Percentiles rank a stretch among this genome's conserved stretches.
Evolutionary conservation across 305 asterid genomes (phyloP).

Genomic region (Petunia hybrid): DNA sequence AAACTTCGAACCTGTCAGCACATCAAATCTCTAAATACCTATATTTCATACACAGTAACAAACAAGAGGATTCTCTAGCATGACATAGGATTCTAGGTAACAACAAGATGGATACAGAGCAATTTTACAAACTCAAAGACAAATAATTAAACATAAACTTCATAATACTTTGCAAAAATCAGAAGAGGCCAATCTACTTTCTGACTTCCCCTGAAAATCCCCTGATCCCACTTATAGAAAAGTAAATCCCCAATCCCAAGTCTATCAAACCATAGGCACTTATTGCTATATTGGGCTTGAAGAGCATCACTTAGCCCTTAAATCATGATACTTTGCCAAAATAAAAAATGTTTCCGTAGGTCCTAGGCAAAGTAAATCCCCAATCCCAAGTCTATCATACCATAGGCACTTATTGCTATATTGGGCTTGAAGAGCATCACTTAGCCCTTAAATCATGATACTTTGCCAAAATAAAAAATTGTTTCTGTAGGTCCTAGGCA

Average conservation of each 20-base stretch:
- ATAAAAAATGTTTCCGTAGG: background rate
- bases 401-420: slow-evolving; percentile 14
- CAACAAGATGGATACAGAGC: background rate
- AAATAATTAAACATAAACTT: too few species aligned
- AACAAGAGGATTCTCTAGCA: background rate
- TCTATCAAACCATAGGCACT: slow-evolving; percentile 1
- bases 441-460: background rate
- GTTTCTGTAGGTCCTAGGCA: background rate
- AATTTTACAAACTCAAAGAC: background rate
- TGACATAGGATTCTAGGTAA: background rate
- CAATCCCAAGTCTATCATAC: background rate
- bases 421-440: background rate
- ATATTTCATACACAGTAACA: background rate
- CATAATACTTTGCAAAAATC: too few species aligned
- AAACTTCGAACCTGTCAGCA: slow-evolving; percentile 58
- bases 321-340: background rate
- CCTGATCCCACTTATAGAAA: background rate
- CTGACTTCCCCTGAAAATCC: background rate
- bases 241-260: background rate
- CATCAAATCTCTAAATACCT: slow-evolving; percentile 12
- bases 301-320: slow-evolving; percentile 16
- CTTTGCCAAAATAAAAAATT: background rate
- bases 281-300: background rate
- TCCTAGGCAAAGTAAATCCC: background rate
- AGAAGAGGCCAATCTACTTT: background rate